These are phyloP conservation scores for Irpex sp. DNA, from an alignment of 1,284 basidiomycete genomes.

Conservation along the genomic window DNA sequence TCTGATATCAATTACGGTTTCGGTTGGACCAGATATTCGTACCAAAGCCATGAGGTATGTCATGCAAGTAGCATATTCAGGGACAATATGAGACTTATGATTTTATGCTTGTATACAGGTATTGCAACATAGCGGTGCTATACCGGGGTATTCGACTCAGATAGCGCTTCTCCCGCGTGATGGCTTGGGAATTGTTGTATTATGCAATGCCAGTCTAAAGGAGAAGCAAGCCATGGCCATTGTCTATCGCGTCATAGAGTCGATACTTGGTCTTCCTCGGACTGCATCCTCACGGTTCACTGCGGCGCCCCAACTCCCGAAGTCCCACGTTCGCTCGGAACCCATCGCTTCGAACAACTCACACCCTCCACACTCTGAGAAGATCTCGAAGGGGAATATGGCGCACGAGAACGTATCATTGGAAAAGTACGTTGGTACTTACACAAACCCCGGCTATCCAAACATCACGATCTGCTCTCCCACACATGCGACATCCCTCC, in stretches of 20 bases:
- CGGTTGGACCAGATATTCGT: not conserved
- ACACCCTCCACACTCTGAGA: not conserved
- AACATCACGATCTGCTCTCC: not conserved
- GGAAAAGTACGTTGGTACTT: not conserved
- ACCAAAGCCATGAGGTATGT: not conserved
- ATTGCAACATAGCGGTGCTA: not conserved
- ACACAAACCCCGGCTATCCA: not conserved
- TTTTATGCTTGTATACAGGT: not conserved
- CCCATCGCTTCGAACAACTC: not conserved
- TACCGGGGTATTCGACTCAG: not conserved
- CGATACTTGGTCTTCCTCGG: not conserved
- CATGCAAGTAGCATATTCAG: not conserved
- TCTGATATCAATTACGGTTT: not conserved
- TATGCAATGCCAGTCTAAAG: not conserved
- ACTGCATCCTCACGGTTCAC: not conserved
- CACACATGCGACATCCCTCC: not conserved
- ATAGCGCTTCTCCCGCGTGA: not conserved
- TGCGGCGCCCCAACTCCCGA: not conserved
- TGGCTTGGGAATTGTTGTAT: not conserved
- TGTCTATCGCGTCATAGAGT: not conserved
- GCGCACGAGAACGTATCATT: not conserved
- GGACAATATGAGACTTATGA: not conserved
- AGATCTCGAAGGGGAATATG: not conserved
- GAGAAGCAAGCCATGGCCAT: not conserved
- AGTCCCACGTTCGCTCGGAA: not conserved